Conservation (phyloP, 192 early-diverging fungal species). For the Gorgonomyces haynaldii region DNA sequence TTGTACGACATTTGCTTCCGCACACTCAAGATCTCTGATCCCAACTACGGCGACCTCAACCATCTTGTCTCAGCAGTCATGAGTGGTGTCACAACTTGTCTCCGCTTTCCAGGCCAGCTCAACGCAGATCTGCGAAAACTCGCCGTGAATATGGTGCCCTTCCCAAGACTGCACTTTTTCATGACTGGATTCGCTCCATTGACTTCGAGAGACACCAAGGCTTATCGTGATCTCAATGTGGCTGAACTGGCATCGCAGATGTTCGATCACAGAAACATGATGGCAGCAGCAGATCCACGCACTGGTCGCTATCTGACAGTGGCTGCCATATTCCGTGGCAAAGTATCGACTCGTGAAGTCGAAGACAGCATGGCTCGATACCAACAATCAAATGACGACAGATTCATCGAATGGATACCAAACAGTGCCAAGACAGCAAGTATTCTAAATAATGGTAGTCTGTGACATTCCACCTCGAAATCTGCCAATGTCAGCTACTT, state of each 20-base stretch:
- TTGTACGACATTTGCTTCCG: conserved; percentile 98
- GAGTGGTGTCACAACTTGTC: conserved; percentile 89
- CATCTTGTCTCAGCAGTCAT: conserved; percentile 93
- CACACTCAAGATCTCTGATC: conserved; percentile 86
- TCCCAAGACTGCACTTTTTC: conserved; percentile 97
- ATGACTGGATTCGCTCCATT: conserved; percentile 92
- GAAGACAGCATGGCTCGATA: conserved; percentile 95
- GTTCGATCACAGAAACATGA: conserved; percentile 77
- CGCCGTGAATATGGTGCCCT: conserved; percentile 87
- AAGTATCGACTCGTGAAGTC: conserved; percentile 92
- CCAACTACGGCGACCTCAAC: conserved; percentile 94
- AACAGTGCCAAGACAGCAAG: conserved; percentile 86
- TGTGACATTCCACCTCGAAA: conserved; percentile 85
- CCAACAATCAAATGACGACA: conserved; percentile 89
- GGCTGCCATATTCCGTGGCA: conserved; percentile 94
- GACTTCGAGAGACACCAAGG: conserved; percentile 58
- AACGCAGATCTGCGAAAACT: conserved; percentile 96
- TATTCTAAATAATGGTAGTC: conserved; percentile 47
- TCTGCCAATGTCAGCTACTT: conserved; percentile 85
- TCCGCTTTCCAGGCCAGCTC: conserved; percentile 88
- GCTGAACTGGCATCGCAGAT: conserved; percentile 76
- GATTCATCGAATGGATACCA: conserved; percentile 99
- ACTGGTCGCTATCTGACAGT: conserved; percentile 92
- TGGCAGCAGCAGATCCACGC: conserved; percentile 56
- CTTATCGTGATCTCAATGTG: conserved; percentile 77